Conservation (phyloP, 2,329 filamentous ascomycete genomes). For the Alternaria postmessia region DNA sequence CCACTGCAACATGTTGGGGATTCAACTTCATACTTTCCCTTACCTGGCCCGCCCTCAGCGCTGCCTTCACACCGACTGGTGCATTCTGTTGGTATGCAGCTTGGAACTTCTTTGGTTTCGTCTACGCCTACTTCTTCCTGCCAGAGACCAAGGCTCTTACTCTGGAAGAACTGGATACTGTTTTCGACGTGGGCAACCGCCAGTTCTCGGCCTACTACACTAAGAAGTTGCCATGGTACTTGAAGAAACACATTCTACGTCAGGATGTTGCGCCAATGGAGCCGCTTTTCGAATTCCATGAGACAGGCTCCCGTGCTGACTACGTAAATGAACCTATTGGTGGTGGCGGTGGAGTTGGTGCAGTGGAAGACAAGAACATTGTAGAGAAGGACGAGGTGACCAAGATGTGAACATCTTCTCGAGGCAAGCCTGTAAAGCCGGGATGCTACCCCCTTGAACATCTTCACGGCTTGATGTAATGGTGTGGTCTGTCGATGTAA, state of each 20-base stretch:
- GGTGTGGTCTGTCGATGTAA: not conserved
- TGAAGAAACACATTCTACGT: slow-evolving; percentile 45
- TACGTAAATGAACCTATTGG: slow-evolving; percentile 5
- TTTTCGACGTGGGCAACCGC: slow-evolving; percentile 42
- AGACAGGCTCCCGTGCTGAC: slow-evolving; percentile 11
- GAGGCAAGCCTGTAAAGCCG: rapidly evolving
- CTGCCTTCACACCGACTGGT: slow-evolving; percentile 59
- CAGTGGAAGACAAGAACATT: not conserved
- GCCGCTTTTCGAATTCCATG: slow-evolving; percentile 34
- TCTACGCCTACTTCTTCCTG: slow-evolving; percentile 46
- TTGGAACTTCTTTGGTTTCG: slow-evolving; percentile 63
- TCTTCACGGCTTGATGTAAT: not conserved
- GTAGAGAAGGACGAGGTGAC: slow-evolving; percentile 15
- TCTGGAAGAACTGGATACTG: slow-evolving; percentile 41
- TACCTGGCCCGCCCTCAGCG: slow-evolving; percentile 61
- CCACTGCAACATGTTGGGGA: slow-evolving; percentile 65
- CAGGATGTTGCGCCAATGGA: slow-evolving; percentile 39
- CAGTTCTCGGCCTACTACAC: slow-evolving; percentile 35
- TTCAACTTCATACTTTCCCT: slow-evolving; percentile 64
- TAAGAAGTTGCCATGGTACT: slow-evolving; percentile 49
- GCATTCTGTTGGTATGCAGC: slow-evolving; percentile 66
- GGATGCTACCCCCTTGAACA: not conserved
- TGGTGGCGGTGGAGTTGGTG: slow-evolving; percentile 2
- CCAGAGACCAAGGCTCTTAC: slow-evolving; percentile 44
- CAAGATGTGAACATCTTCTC: not conserved